Evolutionary conservation across 129 eudicot genomes (phyloP).

Genomic region (Flaveria bidentis): DNA sequence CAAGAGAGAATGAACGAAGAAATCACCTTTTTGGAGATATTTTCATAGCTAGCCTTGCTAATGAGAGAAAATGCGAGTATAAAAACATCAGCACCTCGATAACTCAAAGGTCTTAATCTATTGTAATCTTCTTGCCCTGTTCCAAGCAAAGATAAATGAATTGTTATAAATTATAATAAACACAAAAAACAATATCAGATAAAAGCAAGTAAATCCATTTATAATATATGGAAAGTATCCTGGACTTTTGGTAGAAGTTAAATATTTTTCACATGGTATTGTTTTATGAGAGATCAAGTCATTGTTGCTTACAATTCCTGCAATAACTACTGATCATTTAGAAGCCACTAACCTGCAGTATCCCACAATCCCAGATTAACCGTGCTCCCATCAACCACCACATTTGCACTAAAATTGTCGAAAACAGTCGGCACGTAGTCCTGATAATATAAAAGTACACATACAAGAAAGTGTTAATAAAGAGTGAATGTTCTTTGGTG

Average conservation of each 20-base stretch:
- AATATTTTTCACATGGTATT: constrained; percentile 5
- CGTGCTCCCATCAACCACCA: constrained; percentile 77
- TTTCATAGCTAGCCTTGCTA: constrained; percentile 82
- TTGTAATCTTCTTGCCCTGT: constrained; percentile 88
- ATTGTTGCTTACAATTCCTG: constrained; percentile 16
- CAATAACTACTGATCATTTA: constrained; percentile 15
- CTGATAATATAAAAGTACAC: constrained; percentile 37
- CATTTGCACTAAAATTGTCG: constrained; percentile 83
- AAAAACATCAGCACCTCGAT: constrained; percentile 89
- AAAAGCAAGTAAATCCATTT: constrained; percentile 13
- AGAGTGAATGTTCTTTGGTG: constrained; percentile 2
- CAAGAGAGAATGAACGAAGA: neutral
- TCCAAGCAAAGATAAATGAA: constrained; percentile 19
- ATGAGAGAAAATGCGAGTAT: constrained; percentile 81
- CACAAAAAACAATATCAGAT: neutral
- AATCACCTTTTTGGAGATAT: constrained; percentile 67
- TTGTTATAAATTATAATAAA: neutral
- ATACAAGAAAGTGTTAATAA: constrained; percentile 16
- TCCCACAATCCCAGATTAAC: constrained; percentile 84
- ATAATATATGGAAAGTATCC: constrained; percentile 6
- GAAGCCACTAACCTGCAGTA: constrained; percentile 61
- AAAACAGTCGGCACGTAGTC: constrained; percentile 87
- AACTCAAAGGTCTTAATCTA: constrained; percentile 79
- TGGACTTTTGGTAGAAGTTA: neutral
- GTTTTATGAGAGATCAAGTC: neutral